Base-by-base conservation (phyloP, 352 stramenopile genomes). In the Pythium dissimile region DNA sequence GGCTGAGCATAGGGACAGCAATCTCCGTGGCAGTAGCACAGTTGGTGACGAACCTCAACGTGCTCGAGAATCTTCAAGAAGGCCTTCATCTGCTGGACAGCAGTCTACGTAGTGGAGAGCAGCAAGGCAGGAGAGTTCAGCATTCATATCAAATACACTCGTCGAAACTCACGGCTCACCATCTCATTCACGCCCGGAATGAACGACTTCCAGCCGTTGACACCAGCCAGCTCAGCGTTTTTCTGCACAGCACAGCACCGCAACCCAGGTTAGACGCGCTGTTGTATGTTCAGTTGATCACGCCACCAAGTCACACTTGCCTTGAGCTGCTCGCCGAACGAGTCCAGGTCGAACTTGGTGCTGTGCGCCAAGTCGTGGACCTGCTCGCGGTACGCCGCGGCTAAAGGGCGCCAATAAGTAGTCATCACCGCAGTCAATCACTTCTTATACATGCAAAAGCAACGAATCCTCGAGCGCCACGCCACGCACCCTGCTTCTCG, bases 51-150 rank as follows among this genome's bases (percentile, higher is more conserved):
- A 57, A 88, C 82, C 58, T 94, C 83, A 39, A 86, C 85, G 23
- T 72, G 69, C 54, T 94, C 83, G 38, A 94, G 50, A 43, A 93
- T 94, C 44, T 61, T 56, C 73, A 94, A 78, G 60, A 89, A 91
- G 32, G 65, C 54, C 69, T 94, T 94, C 58, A 94, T 75, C 57
- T 94, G 85, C 64, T 94, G 82, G 38, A 94, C 84, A 18, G 80
- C 81, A 62, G 75, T 89, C 84, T 94, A 34, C n/a, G 26, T 1
- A 31, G 11, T 16, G 32, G 12, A 42, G n/a, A 53, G 1, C 6
- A 31, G 3, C 6, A 26, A 37, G 11, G n/a, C 23, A 13, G 49
- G 15, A 57, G 28, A 0, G 16, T 44, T 1, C 9, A 15, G 24
- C 21, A 0, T 10, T 8, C 10, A 41, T 26, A 8, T 26, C 20